Percentiles rank a stretch among this genome's conserved stretches.
phyloP scores from a whole-genome alignment of 495 filamentous ascomycete species.

The Neurospora terricola region DNA sequence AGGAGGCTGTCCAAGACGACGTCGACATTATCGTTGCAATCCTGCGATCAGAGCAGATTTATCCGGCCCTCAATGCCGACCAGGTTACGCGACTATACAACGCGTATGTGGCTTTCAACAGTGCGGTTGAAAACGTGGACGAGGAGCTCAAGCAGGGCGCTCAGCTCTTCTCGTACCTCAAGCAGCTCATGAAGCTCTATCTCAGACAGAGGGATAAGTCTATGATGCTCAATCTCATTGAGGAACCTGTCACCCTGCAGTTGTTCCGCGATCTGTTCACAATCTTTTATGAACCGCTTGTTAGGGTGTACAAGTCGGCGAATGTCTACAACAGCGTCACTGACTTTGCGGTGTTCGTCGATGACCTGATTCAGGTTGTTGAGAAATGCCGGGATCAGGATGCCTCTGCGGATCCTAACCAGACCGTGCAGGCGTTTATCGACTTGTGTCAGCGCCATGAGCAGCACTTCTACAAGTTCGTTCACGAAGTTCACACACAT shows the following conservation, averaged over 20 bases:
- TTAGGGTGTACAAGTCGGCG: slow-evolving; percentile 95
- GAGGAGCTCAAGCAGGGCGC: slow-evolving; percentile 80
- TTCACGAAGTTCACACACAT: slow-evolving; percentile 96
- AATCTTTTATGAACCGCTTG: slow-evolving; percentile 96
- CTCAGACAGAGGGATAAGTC: slow-evolving; percentile 87
- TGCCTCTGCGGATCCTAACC: slow-evolving; percentile 88
- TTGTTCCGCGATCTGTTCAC: slow-evolving; percentile 94
- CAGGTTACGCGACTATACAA: slow-evolving; percentile 84
- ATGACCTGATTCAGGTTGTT: slow-evolving; percentile 83
- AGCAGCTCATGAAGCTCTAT: slow-evolving; percentile 88
- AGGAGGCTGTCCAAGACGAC: slow-evolving; percentile 57
- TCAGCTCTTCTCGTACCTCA: slow-evolving; percentile 84
- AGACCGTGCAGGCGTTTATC: slow-evolving; percentile 97
- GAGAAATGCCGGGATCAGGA: slow-evolving; percentile 86
- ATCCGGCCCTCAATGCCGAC: slow-evolving; percentile 54
- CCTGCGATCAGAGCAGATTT: slow-evolving; percentile 60
- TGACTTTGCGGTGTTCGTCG: slow-evolving; percentile 85
- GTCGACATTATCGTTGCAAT: slow-evolving; percentile 80
- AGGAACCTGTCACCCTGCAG: slow-evolving; percentile 87
- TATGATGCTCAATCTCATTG: slow-evolving; percentile 93
- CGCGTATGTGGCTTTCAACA: slow-evolving; percentile 94
- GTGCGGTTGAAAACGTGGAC: slow-evolving; percentile 84
- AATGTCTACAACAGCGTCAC: slow-evolving; percentile 97
- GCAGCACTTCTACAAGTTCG: slow-evolving; percentile 96
- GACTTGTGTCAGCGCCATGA: slow-evolving; percentile 93